Evolutionary conservation across 495 filamentous ascomycete genomes (phyloP), one percentile per base, ranked within the genome.

Genomic region (Trichoderma erinaceum): DNA sequence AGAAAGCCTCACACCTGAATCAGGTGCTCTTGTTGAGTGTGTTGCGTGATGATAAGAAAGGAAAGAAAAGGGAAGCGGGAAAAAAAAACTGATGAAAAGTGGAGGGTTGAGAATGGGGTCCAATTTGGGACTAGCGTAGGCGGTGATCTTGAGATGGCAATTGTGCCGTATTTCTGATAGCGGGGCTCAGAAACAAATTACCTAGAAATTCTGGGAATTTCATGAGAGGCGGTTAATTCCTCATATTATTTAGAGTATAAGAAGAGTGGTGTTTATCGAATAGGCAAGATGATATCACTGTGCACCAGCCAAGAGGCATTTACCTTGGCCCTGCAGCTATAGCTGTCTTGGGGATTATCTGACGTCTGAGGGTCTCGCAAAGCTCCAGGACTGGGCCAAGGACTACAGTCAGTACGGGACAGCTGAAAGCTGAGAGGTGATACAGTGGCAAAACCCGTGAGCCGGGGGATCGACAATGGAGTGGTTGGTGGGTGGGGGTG

Each of bases 1-100:
- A 75, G 72, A 67, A 52, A 44, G 72, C 27, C 63, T 71, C 25
- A 25, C 56, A 61, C 56, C 56, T 61, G 23, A 10, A 32, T 13
- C 16, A 61, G 56, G 56, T 61, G 56, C 25, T 61, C 25, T 7
- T 61, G 56, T 61, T 32, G 56, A 61, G 56, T 23, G 27, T 71
- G 71, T 74, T 71, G 69, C 66, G 65, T 64, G 66, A 64, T 23
- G 58, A 43, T 48, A 23, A 16, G 18, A 52, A 41, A 15, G 67
- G 41, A 7, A 50, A 25, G 25, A 43, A 43, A 25, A 27, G 21
- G 16, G 21, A 65, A 41, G 6, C 8, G 15, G 61, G 11, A 21
- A 8, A 43, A 41, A 44, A 44, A 65, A 41, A 11, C 18, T 3
- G 29, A 29, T n/a, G 63, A 44, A 41, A 65, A 44, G 63, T 43